A percentile compares a stretch with the other conserved stretches of the same genome.
phyloP scores from a whole-genome alignment of 2,329 filamentous ascomycete genomes.

The Lecanoromycetidae sp. region DNA sequence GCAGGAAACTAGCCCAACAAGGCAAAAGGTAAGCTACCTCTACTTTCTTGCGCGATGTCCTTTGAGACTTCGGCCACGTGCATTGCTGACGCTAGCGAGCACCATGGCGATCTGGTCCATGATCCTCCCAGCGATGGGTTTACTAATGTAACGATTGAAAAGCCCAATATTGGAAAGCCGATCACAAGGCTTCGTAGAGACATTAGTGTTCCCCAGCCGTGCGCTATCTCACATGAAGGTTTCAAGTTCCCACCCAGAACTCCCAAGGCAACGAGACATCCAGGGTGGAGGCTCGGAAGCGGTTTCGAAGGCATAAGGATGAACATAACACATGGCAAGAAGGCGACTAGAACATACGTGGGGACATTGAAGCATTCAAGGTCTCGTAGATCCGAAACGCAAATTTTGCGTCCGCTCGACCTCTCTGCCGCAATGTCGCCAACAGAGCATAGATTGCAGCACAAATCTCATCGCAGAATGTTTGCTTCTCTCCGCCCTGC shows the following conservation, averaged over 20 bases:
- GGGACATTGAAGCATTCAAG: not conserved
- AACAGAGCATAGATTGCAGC: not conserved
- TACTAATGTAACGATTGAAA: not conserved
- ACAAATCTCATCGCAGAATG: not conserved
- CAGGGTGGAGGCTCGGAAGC: conserved; percentile 9
- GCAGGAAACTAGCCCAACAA: not conserved
- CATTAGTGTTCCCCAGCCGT: not conserved
- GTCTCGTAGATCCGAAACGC: not conserved
- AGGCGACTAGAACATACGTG: not conserved
- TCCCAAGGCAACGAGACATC: not conserved
- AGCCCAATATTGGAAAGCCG: conserved; percentile 3
- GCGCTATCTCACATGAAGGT: not conserved
- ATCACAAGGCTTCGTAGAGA: not conserved
- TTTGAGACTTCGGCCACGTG: too few species aligned
- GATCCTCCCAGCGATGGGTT: not conserved
- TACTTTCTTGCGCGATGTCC: too few species aligned
- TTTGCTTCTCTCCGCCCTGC: too few species aligned
- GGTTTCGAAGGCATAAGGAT: conserved; percentile 9
- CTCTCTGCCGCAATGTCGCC: not conserved
- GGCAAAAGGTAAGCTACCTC: not conserved
- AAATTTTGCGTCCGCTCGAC: not conserved
- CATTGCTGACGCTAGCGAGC: not conserved
- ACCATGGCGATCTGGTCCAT: not conserved
- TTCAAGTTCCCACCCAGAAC: conserved; percentile 8
- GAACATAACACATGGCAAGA: not conserved